Evolutionary conservation across 176 grass and related monocot species (phyloP).

Genomic region (Lolium multiflorum): DNA sequence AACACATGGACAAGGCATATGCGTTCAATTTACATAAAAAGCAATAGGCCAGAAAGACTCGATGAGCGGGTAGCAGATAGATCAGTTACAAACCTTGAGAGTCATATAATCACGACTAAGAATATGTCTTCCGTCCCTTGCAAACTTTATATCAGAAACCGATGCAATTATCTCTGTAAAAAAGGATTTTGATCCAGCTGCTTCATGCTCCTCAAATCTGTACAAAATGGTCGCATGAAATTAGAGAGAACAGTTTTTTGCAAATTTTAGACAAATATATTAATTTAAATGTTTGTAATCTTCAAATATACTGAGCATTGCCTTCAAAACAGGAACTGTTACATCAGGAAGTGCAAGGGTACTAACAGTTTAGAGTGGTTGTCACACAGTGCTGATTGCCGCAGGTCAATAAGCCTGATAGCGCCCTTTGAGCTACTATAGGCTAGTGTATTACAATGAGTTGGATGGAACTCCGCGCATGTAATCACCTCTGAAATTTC

Average conservation of each 20-base stretch:
- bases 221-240: constrained; percentile 23
- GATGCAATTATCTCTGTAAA: constrained; percentile 97
- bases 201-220: constrained; percentile 87
- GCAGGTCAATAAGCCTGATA: constrained; percentile 89
- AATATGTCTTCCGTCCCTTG: constrained; percentile 77
- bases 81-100: constrained; percentile 63
- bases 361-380: constrained; percentile 86
- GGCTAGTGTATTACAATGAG: constrained; percentile 84
- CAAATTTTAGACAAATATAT: constrained; percentile 30
- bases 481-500: constrained; percentile 94
- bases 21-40: constrained; percentile 4
- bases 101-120: constrained; percentile 99
- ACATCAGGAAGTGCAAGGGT: constrained; percentile 48
- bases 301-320: not conserved
- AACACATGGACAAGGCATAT: constrained; percentile 25
- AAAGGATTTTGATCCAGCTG: constrained; percentile 74
- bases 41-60: not conserved
- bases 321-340: constrained; percentile 42
- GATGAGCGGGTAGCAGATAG: not conserved
- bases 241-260: constrained; percentile 24
- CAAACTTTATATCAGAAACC: constrained; percentile 90
- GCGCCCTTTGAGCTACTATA: constrained; percentile 98
- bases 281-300: constrained; percentile 12
- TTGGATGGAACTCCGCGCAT: constrained; percentile 90
- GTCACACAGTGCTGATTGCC: constrained; percentile 90